phyloP scores from a whole-genome alignment of 208 protist genomes.

The Herpetomonas tarakana region DNA sequence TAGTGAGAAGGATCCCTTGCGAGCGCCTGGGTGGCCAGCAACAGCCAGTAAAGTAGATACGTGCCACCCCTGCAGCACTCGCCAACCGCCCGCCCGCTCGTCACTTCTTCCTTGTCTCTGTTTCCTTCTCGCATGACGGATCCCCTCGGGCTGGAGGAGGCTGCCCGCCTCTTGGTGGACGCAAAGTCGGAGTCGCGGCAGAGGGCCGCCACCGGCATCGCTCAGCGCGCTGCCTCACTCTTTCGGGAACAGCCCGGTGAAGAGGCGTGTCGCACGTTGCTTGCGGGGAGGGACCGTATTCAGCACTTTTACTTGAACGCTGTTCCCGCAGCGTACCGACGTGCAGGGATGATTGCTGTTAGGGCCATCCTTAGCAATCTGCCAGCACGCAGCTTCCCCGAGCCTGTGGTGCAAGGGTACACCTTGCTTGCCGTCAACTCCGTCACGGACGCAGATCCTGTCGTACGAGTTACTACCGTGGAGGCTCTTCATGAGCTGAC shows the following conservation, averaged over 20 bases:
- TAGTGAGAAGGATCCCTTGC: no score
- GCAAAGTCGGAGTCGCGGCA: constrained; percentile 47
- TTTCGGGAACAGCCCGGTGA: constrained; percentile 42
- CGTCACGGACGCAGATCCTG: constrained; percentile 47
- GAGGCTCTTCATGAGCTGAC: constrained; percentile 62
- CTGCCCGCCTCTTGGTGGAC: constrained; percentile 49
- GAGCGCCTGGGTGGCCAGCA: no score
- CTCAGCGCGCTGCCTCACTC: constrained; percentile 27
- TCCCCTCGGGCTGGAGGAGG: constrained; percentile 28
- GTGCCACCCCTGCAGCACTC: no score
- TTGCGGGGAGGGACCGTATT: constrained; percentile 23
- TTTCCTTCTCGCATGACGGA: constrained; percentile 17
- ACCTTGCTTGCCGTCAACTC: constrained; percentile 33
- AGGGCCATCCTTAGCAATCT: constrained; percentile 42
- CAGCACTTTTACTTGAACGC: constrained; percentile 38
- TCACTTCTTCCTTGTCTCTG: not conserved
- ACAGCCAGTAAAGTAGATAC: no score
- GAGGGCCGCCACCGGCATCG: constrained; percentile 33
- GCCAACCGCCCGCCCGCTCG: no score
- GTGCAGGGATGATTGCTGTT: constrained; percentile 46
- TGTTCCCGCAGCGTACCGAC: constrained; percentile 44
- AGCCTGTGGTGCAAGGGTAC: constrained; percentile 22
- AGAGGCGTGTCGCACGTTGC: constrained; percentile 35
- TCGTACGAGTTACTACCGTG: constrained; percentile 65
- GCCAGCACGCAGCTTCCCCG: constrained; percentile 18